Evolutionary conservation across 192 early-diverging fungal genomes (phyloP).

Genomic region (Backusella westeae): DNA sequence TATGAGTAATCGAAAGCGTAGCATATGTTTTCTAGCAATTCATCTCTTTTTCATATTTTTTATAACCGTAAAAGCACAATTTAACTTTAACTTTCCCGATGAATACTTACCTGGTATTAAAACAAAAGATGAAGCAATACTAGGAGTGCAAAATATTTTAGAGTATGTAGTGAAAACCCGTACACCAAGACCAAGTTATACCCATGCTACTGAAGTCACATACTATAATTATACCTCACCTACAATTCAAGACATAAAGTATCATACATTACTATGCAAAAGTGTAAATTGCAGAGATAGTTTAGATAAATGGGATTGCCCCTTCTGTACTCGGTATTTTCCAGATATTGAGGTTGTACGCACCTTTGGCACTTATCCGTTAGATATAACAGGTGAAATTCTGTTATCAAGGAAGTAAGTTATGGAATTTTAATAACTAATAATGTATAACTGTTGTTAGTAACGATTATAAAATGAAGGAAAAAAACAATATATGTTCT

Average conservation of each 20-base stretch:
- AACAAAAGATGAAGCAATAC: neutral
- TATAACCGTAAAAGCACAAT: neutral
- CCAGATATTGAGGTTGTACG: neutral
- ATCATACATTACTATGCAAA: neutral
- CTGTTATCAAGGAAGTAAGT: neutral
- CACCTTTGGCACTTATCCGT: neutral
- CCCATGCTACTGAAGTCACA: neutral
- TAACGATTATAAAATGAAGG: neutral
- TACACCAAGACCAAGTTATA: neutral
- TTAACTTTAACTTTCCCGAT: neutral
- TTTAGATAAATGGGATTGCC: constrained; percentile 2
- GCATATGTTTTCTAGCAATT: neutral
- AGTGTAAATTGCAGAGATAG: neutral
- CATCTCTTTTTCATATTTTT: neutral
- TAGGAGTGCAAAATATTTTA: neutral
- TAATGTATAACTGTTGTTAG: neutral
- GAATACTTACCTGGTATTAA: neutral
- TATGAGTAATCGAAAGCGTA: neutral
- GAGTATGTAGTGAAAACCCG: neutral
- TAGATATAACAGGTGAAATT: neutral
- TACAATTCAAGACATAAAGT: neutral
- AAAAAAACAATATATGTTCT: neutral
- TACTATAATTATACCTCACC: neutral
- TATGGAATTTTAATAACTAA: neutral
- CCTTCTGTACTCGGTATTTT: neutral